Evolutionary conservation across 106 monocot genomes (phyloP).

Genomic region (Apostasia ramifera): DNA sequence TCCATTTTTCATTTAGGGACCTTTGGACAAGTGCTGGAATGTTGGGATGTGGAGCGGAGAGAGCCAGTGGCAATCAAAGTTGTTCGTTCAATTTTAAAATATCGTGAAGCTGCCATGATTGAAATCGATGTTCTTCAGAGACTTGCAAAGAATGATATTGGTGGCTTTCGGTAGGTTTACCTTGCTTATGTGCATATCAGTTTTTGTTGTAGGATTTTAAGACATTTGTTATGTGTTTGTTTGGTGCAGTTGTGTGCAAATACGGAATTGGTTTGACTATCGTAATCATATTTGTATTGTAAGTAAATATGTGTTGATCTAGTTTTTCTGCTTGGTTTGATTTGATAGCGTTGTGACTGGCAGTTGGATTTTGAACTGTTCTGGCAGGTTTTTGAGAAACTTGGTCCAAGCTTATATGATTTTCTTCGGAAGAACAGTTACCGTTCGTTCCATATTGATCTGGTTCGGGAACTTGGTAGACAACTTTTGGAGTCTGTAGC

Average conservation of each 20-base stretch:
- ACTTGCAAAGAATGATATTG: conserved; percentile 71
- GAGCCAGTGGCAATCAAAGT: conserved; percentile 93
- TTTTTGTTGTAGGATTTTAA: conserved; percentile 9
- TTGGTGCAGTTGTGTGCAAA: conserved; percentile 97
- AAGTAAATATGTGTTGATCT: conserved; percentile 52
- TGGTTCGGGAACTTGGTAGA: conserved; percentile 91
- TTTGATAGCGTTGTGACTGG: conserved; percentile 4
- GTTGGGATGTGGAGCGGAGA: conserved; percentile 77
- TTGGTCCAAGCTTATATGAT: conserved; percentile 97
- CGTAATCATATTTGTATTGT: conserved; percentile 99
- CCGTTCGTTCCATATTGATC: conserved; percentile 90
- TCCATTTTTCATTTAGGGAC: conserved; percentile 41
- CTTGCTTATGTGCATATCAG: not conserved
- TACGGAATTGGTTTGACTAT: conserved; percentile 99
- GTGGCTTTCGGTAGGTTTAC: conserved; percentile 56
- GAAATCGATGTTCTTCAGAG: conserved; percentile 92
- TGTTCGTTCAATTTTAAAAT: conserved; percentile 80
- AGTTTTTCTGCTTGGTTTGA: conserved; percentile 8
- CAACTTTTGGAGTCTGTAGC: conserved; percentile 98
- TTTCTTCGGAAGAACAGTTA: conserved; percentile 91
- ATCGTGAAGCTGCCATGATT: conserved; percentile 92
- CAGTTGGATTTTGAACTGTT: conserved; percentile 24
- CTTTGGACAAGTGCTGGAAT: conserved; percentile 96
- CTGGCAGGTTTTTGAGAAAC: conserved; percentile 95
- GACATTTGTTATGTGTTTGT: conserved; percentile 40